Conservation (phyloP, 257 asterid genomes). For the Solanum stenotomum region DNA sequence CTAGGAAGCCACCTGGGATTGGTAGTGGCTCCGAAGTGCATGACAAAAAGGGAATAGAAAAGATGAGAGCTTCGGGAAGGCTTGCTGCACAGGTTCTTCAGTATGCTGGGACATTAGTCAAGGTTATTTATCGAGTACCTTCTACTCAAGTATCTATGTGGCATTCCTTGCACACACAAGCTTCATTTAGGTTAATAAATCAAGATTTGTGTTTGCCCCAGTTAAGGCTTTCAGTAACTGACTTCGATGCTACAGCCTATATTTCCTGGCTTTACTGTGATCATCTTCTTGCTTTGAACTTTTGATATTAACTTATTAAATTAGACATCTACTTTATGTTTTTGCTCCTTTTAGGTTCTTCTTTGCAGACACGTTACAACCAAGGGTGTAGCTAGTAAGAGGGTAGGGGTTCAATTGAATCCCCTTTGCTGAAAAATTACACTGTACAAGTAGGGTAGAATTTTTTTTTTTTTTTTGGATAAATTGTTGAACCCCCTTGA, state of each 20-base stretch:
- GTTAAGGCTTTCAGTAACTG: not conserved
- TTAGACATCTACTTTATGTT: not conserved
- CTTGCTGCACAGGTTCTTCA: slow-evolving; percentile 96
- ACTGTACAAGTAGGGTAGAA: not conserved
- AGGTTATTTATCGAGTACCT: slow-evolving; percentile 38
- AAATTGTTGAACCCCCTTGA: not conserved
- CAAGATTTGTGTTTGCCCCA: not conserved
- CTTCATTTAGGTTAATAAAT: not conserved
- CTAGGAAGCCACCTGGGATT: slow-evolving; percentile 74
- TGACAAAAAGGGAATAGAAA: slow-evolving; percentile 68
- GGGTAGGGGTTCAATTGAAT: not conserved
- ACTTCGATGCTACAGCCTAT: too few species aligned
- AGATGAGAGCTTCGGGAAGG: slow-evolving; percentile 95
- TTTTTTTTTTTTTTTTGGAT: not conserved
- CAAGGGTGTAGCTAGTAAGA: not conserved
- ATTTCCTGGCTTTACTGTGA: not conserved
- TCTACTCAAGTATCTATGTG: not conserved
- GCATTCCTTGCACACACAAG: not conserved
- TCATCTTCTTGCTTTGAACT: not conserved
- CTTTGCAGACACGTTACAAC: not conserved
- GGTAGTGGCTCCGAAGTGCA: slow-evolving; percentile 66
- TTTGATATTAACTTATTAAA: not conserved
- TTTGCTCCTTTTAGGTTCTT: not conserved
- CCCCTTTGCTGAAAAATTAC: not conserved
- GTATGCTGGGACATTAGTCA: slow-evolving; percentile 86